Base-by-base conservation (phyloP, 208 protist genomes). In the Leishmania martiniquensis region DNA sequence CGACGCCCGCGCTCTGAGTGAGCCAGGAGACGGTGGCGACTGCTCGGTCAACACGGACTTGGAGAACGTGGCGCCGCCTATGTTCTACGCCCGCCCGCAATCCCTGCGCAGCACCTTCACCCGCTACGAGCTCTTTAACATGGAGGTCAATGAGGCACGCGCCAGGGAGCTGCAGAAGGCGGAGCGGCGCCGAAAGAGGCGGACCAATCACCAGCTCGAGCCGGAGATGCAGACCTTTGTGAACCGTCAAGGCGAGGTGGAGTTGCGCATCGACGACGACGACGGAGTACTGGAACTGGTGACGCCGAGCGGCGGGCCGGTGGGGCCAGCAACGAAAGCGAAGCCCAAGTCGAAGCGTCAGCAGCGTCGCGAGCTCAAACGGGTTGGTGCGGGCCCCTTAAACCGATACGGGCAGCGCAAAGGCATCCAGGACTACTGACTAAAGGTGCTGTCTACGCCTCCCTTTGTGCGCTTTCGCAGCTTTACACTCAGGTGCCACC, bases 251-350 rank as follows among this genome's bases (percentile, higher is more conserved):
- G 93, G 93, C 0, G 91, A 96, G 75, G 89, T 96, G 69, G 93
- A 96, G 86, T 87, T 98, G 34, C 78, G 87, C 54, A 89, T 98
- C 63, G 91, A 95, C 71, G 92, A 96, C 67, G 95, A 98, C 67
- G 95, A 98, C 75, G 91, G 93, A 37, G 90, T 98, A 74, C 63
- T 97, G 71, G 87, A 93, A 73, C 72, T 96, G 29, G 87, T 88
- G 51, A 79, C 76, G 22, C 47, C 72, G 25, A 72, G 66, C 12
- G 72, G 76, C 5, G 78, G 71, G 6, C 79, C 80, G 42, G 81
- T 82, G 54, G 57, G 81, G 49, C 84, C 82, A 25, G 82, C 82
- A 29, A 78, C 77, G 51, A 87, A 82, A 66, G 45, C 63, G 4
- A 94, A 93, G 85, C 65, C 80, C 29, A 86, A 85, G 81, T 87